Evolutionary conservation across 2,329 filamentous ascomycete species (phyloP).

Genomic region (Lecanicillium sp.): DNA sequence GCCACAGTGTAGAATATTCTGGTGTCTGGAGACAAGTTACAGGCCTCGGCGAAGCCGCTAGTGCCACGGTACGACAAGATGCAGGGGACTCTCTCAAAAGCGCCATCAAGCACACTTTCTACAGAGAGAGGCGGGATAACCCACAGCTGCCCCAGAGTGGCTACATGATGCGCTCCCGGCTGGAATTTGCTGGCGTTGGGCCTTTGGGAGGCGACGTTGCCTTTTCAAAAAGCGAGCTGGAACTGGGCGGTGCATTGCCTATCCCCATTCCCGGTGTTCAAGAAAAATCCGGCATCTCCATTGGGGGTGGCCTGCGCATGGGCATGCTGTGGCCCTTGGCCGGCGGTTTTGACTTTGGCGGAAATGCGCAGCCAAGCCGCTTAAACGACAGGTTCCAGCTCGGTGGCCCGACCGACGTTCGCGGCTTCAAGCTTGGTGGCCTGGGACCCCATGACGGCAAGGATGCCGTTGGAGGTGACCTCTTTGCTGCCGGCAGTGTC

Average conservation of each 20-base stretch:
- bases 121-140: conserved; percentile 73
- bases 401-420: conserved; percentile 87
- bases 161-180: conserved; percentile 67
- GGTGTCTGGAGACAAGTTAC: conserved; percentile 86
- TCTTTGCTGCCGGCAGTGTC: conserved; percentile 83
- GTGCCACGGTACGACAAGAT: conserved; percentile 71
- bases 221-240: conserved; percentile 89
- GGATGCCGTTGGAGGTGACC: conserved; percentile 83
- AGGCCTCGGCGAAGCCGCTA: conserved; percentile 64
- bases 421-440: conserved; percentile 84
- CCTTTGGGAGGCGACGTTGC: conserved; percentile 79
- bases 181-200: conserved; percentile 83
- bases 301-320: conserved; percentile 73
- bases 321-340: conserved; percentile 79
- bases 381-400: conserved; percentile 94
- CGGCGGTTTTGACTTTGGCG: conserved; percentile 43
- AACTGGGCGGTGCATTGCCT: conserved; percentile 68
- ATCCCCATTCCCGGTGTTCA: conserved; percentile 61
- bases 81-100: conserved; percentile 90
- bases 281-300: conserved; percentile 66
- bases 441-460: conserved; percentile 79
- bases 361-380: conserved; percentile 57
- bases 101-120: conserved; percentile 73
- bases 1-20: conserved; percentile 73
- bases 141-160: conserved; percentile 76